Conservation (phyloP, 2,329 filamentous ascomycete genomes). For the Mycogone perniciosa region DNA sequence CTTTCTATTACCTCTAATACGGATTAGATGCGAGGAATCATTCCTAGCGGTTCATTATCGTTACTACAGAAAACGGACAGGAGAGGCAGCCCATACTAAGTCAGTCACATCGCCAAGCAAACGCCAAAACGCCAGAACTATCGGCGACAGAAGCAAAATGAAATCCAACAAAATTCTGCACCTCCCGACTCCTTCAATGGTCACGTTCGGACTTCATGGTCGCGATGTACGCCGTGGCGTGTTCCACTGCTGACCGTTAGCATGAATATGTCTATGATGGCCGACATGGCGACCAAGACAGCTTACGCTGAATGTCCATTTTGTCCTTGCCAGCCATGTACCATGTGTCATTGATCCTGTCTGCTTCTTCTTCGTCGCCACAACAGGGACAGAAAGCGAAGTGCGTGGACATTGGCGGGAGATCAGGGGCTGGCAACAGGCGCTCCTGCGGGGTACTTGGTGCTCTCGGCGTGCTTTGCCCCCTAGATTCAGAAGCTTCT, state of each 20-base stretch:
- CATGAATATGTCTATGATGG: slow-evolving; percentile 1
- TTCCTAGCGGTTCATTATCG: too few relatives aligned
- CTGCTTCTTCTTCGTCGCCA: slow-evolving; percentile 4
- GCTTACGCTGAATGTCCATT: slow-evolving; percentile 12
- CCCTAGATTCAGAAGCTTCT: not conserved
- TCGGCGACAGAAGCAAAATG: too few relatives aligned
- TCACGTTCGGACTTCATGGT: slow-evolving; percentile 1
- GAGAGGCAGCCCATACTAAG: too few relatives aligned
- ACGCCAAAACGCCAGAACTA: too few relatives aligned
- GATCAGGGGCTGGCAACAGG: slow-evolving; percentile 7
- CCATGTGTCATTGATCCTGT: slow-evolving; percentile 11
- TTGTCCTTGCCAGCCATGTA: slow-evolving; percentile 10
- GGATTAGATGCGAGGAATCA: too few relatives aligned
- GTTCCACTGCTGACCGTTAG: slow-evolving; percentile 11
- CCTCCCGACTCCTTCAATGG: not conserved
- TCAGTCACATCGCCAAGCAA: too few relatives aligned
- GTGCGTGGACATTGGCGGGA: slow-evolving; percentile 10
- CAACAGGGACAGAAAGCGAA: slow-evolving; percentile 12
- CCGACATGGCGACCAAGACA: not conserved
- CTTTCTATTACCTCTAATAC: too few relatives aligned
- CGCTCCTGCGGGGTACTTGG: slow-evolving; percentile 10
- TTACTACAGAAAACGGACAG: too few relatives aligned
- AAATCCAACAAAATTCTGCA: too few relatives aligned
- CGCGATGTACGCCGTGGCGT: slow-evolving; percentile 10
- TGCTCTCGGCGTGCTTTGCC: not conserved